Conservation (phyloP, 768 basidiomycete species). For the Candolleomyces aberdarensis region DNA sequence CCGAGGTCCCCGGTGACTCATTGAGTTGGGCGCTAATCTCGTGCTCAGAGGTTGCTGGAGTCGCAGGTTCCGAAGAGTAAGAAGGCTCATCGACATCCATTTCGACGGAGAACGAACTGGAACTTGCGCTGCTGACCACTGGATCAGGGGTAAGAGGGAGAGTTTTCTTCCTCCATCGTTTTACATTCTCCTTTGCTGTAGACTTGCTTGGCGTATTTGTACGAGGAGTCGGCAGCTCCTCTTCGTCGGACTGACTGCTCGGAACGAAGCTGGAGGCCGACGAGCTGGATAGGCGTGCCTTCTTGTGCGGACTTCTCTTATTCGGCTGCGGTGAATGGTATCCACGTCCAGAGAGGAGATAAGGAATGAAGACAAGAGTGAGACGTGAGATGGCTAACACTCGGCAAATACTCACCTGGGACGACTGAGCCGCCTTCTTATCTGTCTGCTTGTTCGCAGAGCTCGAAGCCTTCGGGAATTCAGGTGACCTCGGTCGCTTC, state of each 20-base stretch:
- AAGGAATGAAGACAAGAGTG: not conserved
- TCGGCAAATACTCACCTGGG: not conserved
- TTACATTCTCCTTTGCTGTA: conserved; percentile 34
- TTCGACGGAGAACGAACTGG: not conserved
- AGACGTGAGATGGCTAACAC: not conserved
- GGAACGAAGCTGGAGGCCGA: conserved; percentile 40
- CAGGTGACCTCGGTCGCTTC: not conserved
- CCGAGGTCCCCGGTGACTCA: not conserved
- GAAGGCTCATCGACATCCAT: conserved; percentile 6
- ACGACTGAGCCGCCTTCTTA: not conserved
- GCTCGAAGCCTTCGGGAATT: not conserved
- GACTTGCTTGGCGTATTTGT: conserved; percentile 18
- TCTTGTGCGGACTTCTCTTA: conserved; percentile 25
- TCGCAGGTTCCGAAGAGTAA: too few relatives aligned
- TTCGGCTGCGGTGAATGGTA: not conserved
- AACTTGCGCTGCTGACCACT: conserved; percentile 4
- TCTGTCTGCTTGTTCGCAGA: not conserved
- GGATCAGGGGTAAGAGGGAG: conserved; percentile 14
- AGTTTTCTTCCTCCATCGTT: conserved; percentile 39
- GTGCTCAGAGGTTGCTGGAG: too few relatives aligned
- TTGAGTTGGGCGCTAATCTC: too few relatives aligned
- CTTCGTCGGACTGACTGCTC: conserved; percentile 68
- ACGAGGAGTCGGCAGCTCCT: conserved; percentile 40
- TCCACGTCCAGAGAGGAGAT: not conserved
- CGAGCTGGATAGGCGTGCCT: conserved; percentile 31